These are phyloP conservation scores for Fusarium vanettenii DNA, from an alignment of 2,329 filamentous ascomycete genomes.

Conservation along the genomic window DNA sequence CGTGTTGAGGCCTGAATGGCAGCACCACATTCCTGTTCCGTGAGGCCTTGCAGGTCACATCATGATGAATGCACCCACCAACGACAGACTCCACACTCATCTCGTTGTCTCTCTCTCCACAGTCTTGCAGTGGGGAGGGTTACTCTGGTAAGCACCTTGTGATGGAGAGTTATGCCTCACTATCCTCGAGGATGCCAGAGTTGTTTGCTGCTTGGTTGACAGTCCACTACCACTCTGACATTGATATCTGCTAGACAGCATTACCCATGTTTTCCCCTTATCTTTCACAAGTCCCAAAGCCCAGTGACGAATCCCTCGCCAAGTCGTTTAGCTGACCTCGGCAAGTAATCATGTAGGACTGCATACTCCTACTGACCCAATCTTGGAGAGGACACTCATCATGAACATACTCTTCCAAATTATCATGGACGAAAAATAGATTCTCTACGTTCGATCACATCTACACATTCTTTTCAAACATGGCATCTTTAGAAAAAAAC, in stretches of 20 bases:
- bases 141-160: not conserved
- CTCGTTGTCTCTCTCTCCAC: not conserved
- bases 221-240: not conserved
- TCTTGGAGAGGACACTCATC: not conserved
- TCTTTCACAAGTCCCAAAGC: not conserved
- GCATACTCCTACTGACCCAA: not conserved
- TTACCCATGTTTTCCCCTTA: not conserved
- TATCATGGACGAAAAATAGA: not conserved
- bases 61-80: constrained; percentile 4
- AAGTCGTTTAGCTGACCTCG: not conserved
- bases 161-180: not conserved
- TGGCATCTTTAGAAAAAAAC: not conserved
- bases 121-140: not conserved
- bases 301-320: not conserved
- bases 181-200: not conserved
- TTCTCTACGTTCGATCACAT: not conserved
- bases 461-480: not conserved
- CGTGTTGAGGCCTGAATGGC: not conserved
- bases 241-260: not conserved
- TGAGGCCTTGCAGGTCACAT: constrained; percentile 9
- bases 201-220: not conserved
- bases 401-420: not conserved
- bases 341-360: not conserved
- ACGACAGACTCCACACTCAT: not conserved
- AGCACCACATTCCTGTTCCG: constrained; percentile 1